These are phyloP conservation scores for Fusarium sp. DNA, from an alignment of 2,329 filamentous ascomycete species.

Conservation along the genomic window DNA sequence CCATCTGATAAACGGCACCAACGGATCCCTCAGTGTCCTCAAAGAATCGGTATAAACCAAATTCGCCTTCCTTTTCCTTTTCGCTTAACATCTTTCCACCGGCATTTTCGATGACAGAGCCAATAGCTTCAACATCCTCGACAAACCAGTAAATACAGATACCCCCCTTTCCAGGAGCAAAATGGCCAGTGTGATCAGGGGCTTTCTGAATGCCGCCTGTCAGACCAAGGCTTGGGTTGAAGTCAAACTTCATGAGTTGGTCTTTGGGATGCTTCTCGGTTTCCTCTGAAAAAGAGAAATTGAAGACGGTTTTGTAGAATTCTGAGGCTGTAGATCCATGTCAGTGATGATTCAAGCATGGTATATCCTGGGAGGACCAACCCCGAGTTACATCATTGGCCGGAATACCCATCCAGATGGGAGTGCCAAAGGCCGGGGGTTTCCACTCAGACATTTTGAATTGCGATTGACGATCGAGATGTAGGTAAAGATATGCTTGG, in stretches of 20 bases:
- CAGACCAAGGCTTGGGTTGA: conserved; percentile 45
- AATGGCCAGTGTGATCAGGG: conserved; percentile 40
- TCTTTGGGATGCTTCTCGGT: conserved; percentile 23
- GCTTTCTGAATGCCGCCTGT: conserved; percentile 46
- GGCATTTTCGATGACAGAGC: conserved; percentile 41
- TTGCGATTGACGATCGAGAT: not conserved
- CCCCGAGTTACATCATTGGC: conserved; percentile 45
- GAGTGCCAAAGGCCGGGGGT: conserved; percentile 45
- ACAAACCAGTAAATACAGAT: conserved; percentile 48
- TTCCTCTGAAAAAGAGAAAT: conserved; percentile 40
- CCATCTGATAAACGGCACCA: conserved; percentile 47
- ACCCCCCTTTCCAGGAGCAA: conserved; percentile 44
- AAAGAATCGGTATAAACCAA: conserved; percentile 47
- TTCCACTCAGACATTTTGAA: conserved; percentile 46
- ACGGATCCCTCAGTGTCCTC: conserved; percentile 49
- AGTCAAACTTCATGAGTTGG: conserved; percentile 44
- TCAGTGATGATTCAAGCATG: not conserved
- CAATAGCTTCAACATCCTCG: conserved; percentile 45
- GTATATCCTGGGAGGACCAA: conserved; percentile 12
- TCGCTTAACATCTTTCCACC: conserved; percentile 47
- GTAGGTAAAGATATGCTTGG: not conserved
- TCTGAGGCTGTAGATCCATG: conserved; percentile 34
- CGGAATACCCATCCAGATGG: conserved; percentile 47
- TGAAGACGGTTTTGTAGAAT: conserved; percentile 48
- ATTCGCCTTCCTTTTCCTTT: conserved; percentile 44